A percentile compares a stretch with the other conserved stretches of the same genome.
These are phyloP conservation scores for Colletotrichum chrysophilum DNA, from an alignment of 2,329 filamentous ascomycete genomes.

Conservation along the genomic window DNA sequence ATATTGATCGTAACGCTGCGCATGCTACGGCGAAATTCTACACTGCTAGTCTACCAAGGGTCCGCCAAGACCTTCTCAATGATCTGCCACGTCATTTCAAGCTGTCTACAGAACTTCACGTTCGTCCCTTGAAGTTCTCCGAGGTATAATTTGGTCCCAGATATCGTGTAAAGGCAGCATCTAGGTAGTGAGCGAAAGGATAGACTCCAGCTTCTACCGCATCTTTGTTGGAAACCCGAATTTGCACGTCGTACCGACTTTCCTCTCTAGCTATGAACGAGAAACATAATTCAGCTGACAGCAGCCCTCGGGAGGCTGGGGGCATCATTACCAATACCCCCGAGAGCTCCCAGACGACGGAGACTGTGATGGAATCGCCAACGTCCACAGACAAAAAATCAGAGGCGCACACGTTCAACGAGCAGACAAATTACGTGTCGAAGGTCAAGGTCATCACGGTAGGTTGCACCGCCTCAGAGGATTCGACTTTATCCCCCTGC, in stretches of 20 bases:
- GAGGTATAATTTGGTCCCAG: background rate
- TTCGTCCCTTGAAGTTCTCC: background rate
- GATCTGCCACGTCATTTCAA: background rate
- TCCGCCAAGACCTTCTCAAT: background rate
- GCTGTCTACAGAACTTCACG: background rate
- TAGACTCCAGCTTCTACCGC: background rate
- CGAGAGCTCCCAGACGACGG: slow-evolving; percentile 6
- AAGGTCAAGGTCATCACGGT: slow-evolving; percentile 56
- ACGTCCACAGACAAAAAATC: slow-evolving; percentile 22
- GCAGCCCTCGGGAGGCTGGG: background rate
- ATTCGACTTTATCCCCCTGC: background rate
- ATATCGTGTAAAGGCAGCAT: background rate
- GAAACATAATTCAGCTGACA: background rate
- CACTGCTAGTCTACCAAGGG: background rate
- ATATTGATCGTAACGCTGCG: background rate
- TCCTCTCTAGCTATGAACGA: background rate
- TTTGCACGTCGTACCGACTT: background rate
- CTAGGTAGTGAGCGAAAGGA: background rate
- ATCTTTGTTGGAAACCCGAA: background rate
- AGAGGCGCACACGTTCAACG: slow-evolving; percentile 47
- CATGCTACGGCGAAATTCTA: background rate
- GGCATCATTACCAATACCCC: background rate
- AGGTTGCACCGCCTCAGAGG: background rate
- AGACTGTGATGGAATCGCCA: background rate
- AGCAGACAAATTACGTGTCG: slow-evolving; percentile 62